These are phyloP conservation scores for Durio zibethinus DNA, from an alignment of 345 rosid genomes.

Conservation along the genomic window DNA sequence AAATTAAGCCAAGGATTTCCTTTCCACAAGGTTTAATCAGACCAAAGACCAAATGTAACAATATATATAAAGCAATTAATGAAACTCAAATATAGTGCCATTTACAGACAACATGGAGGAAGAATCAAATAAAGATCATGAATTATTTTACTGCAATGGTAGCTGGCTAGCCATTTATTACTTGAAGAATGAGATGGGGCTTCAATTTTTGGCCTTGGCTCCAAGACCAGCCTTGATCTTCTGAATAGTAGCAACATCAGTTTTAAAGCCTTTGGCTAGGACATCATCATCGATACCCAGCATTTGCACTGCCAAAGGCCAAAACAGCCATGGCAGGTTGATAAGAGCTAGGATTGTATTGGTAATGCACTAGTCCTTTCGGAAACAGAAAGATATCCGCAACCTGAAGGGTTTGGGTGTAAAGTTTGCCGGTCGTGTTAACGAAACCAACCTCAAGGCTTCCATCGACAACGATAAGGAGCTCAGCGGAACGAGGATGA, in stretches of 20 bases:
- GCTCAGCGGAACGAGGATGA: not conserved
- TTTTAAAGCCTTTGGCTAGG: slow-evolving; percentile 1
- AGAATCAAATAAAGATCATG: not conserved
- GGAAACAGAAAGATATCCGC: slow-evolving; percentile 1
- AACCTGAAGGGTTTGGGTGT: not conserved
- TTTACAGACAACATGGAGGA: not conserved
- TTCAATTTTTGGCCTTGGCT: not conserved
- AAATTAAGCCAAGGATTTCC: too few relatives aligned
- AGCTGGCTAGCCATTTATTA: not conserved
- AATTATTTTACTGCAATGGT: not conserved
- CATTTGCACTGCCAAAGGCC: not conserved
- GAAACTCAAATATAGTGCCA: not conserved
- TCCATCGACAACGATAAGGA: not conserved
- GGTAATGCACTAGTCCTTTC: not conserved
- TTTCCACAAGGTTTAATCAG: too few relatives aligned
- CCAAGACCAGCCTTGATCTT: slow-evolving; percentile 4
- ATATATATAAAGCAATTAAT: not conserved
- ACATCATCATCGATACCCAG: not conserved
- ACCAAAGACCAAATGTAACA: not conserved
- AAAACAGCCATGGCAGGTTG: not conserved
- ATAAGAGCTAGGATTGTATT: not conserved
- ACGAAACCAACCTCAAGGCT: not conserved
- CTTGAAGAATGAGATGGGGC: not conserved
- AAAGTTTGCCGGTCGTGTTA: not conserved
- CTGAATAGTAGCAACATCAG: slow-evolving; percentile 1